Evolutionary conservation across 352 stramenopile species (phyloP).

Genomic region (Pythium brassicae): DNA sequence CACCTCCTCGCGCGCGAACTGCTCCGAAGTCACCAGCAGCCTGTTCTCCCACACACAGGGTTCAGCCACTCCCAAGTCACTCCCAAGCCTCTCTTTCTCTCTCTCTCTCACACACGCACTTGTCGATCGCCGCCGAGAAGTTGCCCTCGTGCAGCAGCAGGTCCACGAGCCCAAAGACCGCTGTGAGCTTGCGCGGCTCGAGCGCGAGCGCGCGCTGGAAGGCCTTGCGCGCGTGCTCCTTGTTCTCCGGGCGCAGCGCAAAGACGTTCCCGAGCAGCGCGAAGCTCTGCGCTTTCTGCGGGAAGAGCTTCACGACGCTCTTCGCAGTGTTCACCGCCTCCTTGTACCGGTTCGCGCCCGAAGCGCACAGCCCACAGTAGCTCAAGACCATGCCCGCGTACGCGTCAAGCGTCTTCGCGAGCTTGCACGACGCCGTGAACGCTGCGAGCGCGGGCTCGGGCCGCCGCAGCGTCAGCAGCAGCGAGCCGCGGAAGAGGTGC

Average conservation of each 20-base stretch:
- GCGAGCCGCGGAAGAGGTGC: slow-evolving; percentile 53
- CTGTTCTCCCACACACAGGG: slow-evolving; percentile 11
- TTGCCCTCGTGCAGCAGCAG: slow-evolving; percentile 58
- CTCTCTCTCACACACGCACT: slow-evolving; percentile 25
- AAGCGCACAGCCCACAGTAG: slow-evolving; percentile 63
- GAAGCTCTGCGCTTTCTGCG: slow-evolving; percentile 63
- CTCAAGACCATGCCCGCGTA: slow-evolving; percentile 70
- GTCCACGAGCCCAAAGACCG: slow-evolving; percentile 69
- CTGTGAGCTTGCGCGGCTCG: slow-evolving; percentile 53
- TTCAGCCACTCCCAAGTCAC: not conserved
- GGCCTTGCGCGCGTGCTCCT: slow-evolving; percentile 49
- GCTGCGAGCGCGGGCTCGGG: slow-evolving; percentile 57
- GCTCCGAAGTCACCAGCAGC: slow-evolving; percentile 43
- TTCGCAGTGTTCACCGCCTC: slow-evolving; percentile 68
- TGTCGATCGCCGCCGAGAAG: slow-evolving; percentile 47
- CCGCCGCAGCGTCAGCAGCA: slow-evolving; percentile 57
- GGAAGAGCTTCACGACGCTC: slow-evolving; percentile 64
- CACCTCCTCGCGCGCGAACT: slow-evolving; percentile 52
- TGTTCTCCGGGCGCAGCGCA: slow-evolving; percentile 55
- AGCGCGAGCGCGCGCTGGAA: slow-evolving; percentile 57
- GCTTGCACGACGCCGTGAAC: slow-evolving; percentile 61
- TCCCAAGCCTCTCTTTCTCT: not conserved
- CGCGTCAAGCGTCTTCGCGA: slow-evolving; percentile 57
- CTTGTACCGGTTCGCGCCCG: slow-evolving; percentile 67
- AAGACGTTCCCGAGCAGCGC: slow-evolving; percentile 73